These are phyloP conservation scores for Ceratobasidium sp. DNA, from an alignment of 1,284 basidiomycete species.

Conservation along the genomic window DNA sequence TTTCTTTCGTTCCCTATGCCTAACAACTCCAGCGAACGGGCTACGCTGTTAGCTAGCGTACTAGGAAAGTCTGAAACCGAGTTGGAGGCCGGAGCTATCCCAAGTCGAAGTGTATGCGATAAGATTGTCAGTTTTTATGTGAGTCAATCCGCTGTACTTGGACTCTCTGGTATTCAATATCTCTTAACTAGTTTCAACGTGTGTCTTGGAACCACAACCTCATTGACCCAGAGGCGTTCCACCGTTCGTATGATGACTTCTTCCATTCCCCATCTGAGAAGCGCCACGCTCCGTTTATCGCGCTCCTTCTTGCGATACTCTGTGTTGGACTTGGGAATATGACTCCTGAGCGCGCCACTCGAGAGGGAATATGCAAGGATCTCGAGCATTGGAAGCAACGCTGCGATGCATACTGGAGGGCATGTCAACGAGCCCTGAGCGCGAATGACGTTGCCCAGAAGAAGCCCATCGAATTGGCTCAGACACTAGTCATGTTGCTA, in stretches of 20 bases:
- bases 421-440: slow-evolving; percentile 34
- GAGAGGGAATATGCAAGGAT: slow-evolving; percentile 34
- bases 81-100: slow-evolving; percentile 19
- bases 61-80: slow-evolving; percentile 6
- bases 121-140: slow-evolving; percentile 36
- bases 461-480: slow-evolving; percentile 37
- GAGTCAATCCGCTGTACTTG: slow-evolving; percentile 14
- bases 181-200: slow-evolving; percentile 18
- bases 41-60: slow-evolving; percentile 6
- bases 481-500: slow-evolving; percentile 36
- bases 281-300: slow-evolving; percentile 35
- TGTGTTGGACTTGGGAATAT: slow-evolving; percentile 37
- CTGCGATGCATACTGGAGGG: slow-evolving; percentile 38
- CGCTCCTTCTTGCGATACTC: slow-evolving; percentile 37
- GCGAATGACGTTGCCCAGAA: slow-evolving; percentile 30
- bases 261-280: slow-evolving; percentile 23
- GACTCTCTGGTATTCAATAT: background rate
- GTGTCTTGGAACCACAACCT: slow-evolving; percentile 40
- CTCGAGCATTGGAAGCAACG: slow-evolving; percentile 33
- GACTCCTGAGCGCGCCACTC: slow-evolving; percentile 28
- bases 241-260: slow-evolving; percentile 36
- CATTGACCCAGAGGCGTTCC: slow-evolving; percentile 35
- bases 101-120: slow-evolving; percentile 31
- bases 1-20: slow-evolving; percentile 19
- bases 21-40: background rate